Evolutionary conservation across 176 grass and related monocot genomes (phyloP).

Genomic region (Lolium multiflorum): DNA sequence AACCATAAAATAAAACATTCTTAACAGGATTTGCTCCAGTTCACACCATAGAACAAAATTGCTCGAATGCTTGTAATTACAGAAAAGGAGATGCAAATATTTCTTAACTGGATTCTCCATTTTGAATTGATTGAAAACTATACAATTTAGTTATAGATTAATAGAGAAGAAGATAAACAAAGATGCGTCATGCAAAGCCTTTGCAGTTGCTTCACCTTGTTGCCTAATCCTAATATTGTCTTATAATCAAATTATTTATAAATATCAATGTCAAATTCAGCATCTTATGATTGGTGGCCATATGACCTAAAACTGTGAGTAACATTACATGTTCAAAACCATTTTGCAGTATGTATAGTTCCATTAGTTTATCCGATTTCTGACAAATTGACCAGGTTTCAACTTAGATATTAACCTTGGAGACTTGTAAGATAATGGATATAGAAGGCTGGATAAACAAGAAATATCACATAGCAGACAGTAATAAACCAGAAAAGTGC

Average conservation of each 20-base stretch:
- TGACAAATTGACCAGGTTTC: background rate
- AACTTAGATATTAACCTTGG: background rate
- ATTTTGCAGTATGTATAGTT: background rate
- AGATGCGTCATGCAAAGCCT: slow-evolving; percentile 1
- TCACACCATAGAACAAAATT: slow-evolving; percentile 5
- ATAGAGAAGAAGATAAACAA: background rate
- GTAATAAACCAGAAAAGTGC: slow-evolving; percentile 5
- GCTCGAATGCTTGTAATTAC: background rate
- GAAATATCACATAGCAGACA: slow-evolving; percentile 1
- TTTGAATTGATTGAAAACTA: background rate
- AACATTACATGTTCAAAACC: background rate
- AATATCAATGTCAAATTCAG: slow-evolving; percentile 22
- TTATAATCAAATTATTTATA: background rate
- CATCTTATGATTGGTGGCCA: background rate
- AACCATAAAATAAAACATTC: slow-evolving; percentile 19
- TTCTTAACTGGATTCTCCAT: background rate
- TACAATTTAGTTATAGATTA: background rate
- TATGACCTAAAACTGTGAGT: background rate
- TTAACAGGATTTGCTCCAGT: slow-evolving; percentile 8
- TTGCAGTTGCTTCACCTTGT: background rate
- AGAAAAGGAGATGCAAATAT: background rate
- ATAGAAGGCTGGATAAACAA: background rate
- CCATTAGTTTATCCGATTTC: background rate
- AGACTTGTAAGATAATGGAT: no score
- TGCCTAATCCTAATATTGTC: background rate